phyloP scores from a whole-genome alignment of 2,329 filamentous ascomycete genomes.

The Sporothrix brasiliensis region DNA sequence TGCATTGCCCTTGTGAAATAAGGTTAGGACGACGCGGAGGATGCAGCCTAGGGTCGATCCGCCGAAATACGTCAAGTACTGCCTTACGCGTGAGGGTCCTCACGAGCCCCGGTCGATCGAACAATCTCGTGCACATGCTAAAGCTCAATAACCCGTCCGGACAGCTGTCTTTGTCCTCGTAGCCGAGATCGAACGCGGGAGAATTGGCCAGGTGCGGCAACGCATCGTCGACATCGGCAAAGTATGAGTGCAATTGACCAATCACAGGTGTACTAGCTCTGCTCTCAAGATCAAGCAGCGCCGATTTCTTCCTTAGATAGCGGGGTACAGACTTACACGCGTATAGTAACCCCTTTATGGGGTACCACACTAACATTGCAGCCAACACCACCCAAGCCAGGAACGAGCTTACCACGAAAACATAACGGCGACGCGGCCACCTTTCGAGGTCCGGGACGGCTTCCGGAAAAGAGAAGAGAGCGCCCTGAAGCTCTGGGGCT shows the following conservation, averaged over 20 bases:
- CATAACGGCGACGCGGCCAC: constrained; percentile 21
- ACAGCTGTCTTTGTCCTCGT: neutral
- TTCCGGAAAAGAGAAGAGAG: constrained; percentile 16
- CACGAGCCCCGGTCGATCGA: neutral
- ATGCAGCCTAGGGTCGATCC: constrained; percentile 15
- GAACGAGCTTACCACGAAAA: constrained; percentile 27
- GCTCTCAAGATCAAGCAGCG: neutral
- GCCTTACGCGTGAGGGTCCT: neutral
- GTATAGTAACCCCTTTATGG: neutral
- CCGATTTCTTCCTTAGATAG: constrained; percentile 28
- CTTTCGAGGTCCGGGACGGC: neutral
- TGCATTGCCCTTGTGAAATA: constrained; percentile 9
- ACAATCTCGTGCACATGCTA: neutral
- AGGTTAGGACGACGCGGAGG: constrained; percentile 12
- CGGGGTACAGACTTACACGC: neutral
- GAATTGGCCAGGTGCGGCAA: constrained; percentile 25
- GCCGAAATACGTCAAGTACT: neutral
- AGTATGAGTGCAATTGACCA: constrained; percentile 26
- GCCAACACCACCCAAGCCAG: too few relatives aligned
- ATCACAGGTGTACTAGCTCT: neutral
- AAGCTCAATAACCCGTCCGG: neutral
- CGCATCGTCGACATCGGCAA: constrained; percentile 22
- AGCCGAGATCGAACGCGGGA: constrained; percentile 28
- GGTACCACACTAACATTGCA: constrained; percentile 21
- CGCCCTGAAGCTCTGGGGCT: constrained; percentile 1